Percentiles rank a stretch among this genome's conserved stretches.
Evolutionary conservation across 345 rosid species (phyloP).

Genomic region (Arabidopsis thaliana): DNA sequence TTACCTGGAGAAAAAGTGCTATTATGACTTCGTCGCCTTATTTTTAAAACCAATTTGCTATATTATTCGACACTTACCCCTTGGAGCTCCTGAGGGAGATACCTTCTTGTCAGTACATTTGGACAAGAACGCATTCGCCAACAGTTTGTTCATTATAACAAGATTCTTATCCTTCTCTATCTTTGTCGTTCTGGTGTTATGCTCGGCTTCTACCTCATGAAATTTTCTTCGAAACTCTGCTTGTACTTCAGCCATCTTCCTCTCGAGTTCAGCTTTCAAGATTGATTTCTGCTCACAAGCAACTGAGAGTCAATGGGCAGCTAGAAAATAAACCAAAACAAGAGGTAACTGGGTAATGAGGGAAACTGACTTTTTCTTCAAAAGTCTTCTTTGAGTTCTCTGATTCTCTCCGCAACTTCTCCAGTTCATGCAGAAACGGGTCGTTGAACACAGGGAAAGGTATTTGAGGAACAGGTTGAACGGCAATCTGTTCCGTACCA

Average conservation of each 20-base stretch:
- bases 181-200: conserved; percentile 17
- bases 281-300: conserved; percentile 37
- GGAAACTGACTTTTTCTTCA: conserved; percentile 39
- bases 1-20: conserved; percentile 32
- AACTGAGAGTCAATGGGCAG: conserved; percentile 1
- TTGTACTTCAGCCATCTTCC: conserved; percentile 43
- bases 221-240: conserved; percentile 39
- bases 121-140: conserved; percentile 38
- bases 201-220: conserved; percentile 31
- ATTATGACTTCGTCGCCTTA: conserved; percentile 12
- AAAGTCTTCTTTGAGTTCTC: conserved; percentile 39
- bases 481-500: conserved; percentile 25
- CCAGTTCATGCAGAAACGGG: conserved; percentile 46
- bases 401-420: conserved; percentile 47
- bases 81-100: conserved; percentile 33
- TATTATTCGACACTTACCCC: conserved; percentile 34
- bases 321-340: conserved; percentile 21
- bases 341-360: conserved; percentile 16
- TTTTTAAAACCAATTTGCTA: conserved; percentile 18
- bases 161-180: conserved; percentile 23
- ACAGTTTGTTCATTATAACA: conserved; percentile 40
- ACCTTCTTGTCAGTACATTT: conserved; percentile 34
- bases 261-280: conserved; percentile 43
- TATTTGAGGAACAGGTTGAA: conserved; percentile 39
- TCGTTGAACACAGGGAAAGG: conserved; percentile 43